Evolutionary conservation across 352 stramenopile genomes (phyloP), one percentile per base, ranked within the genome.

Genomic region (Phytophthora citrophthora): DNA sequence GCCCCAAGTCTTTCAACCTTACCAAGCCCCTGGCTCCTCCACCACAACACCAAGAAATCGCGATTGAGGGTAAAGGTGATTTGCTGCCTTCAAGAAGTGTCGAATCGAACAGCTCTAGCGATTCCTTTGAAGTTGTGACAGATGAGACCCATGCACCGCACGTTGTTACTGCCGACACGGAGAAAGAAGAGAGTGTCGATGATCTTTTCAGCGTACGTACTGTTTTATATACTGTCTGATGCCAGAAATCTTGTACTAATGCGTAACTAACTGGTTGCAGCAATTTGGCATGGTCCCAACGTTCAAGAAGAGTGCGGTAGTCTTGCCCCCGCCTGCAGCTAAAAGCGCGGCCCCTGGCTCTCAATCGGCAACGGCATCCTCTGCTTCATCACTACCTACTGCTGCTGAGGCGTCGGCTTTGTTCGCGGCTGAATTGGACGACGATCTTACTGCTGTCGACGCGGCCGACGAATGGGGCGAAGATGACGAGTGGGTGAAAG

Each of bases 221-320:
- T 41, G 36, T 20, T 41, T 31, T 64, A 20, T 10, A 47, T 48
- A 34, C 36, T 41, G 36, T 41, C 34, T 7, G 34, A 41, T 16
- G 34, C 29, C 15, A 41, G 36, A 20, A 18, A 41, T 20, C n/a
- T 41, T 41, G n/a, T 41, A 41, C 36, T 41, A 41, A 41, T 41
- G 36, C 36, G n/a, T 41, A 41, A n/a, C 36, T 66, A 41, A n/a
- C 36, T 66, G 16, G 13, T 61, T 70, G 39, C 58, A 94, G 86
- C 82, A 94, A 90, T 94, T 94, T 56, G 83, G 82, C 5, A 91
- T 94, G 81, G 83, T 93, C 23, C 81, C 83, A 20, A 89, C 71
- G 38, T 90, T 94, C 63, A 88, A 89, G 55, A 88, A 89, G 44
- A 80, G 72, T 55, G 71, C 76, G 36, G 73, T 78, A 66, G 55